These are phyloP conservation scores for Sporothrix curviconia DNA, from an alignment of 2,329 filamentous ascomycete genomes.

Conservation along the genomic window DNA sequence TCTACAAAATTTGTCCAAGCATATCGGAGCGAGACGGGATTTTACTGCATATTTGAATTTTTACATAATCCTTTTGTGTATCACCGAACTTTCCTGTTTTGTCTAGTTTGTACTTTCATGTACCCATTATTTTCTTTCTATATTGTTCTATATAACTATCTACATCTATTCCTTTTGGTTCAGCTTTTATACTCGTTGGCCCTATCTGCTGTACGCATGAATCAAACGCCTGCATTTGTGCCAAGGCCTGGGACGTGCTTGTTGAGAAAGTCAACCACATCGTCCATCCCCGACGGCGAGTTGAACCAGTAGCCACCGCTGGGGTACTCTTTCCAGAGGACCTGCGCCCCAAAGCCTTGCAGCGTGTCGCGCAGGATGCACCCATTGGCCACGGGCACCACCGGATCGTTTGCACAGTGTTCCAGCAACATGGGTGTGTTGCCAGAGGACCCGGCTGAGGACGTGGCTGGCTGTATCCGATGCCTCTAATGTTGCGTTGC, in stretches of 20 bases:
- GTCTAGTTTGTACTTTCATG: background rate
- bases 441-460: too few species aligned
- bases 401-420: constrained; percentile 37
- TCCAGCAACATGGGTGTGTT: constrained; percentile 38
- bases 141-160: background rate
- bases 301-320: constrained; percentile 41
- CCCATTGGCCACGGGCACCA: constrained; percentile 34
- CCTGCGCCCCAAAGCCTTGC: constrained; percentile 30
- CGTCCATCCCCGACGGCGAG: constrained; percentile 36
- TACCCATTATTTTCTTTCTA: background rate
- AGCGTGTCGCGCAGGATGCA: constrained; percentile 30
- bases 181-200: too few species aligned
- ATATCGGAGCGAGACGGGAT: constrained; percentile 1
- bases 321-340: constrained; percentile 36
- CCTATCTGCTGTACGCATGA: too few species aligned
- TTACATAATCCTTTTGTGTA: background rate
- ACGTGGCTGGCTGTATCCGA: constrained; percentile 22
- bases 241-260: too few species aligned
- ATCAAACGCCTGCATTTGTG: too few species aligned
- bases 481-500: background rate
- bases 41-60: background rate
- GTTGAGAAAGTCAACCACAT: constrained; percentile 21
- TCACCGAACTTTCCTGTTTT: background rate
- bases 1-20: background rate
- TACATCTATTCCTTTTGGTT: too few species aligned